These are phyloP conservation scores for Letharia lupina DNA, from an alignment of 495 filamentous ascomycete species.

Conservation along the genomic window DNA sequence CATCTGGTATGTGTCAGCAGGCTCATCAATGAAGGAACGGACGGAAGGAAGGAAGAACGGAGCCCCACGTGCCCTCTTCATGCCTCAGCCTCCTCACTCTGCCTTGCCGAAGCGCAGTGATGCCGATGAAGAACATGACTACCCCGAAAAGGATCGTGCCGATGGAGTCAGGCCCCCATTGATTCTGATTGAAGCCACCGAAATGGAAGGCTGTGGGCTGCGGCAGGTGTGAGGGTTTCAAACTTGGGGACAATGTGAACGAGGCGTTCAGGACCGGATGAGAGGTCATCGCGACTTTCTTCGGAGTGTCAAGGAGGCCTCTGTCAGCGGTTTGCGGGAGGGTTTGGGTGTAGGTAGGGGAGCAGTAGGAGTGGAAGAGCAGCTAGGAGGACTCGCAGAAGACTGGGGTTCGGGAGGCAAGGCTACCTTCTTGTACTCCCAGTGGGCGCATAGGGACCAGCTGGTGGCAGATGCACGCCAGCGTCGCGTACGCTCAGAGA, in stretches of 20 bases:
- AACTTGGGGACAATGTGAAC: background rate
- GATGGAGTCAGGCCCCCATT: constrained; percentile 15
- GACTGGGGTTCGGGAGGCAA: background rate
- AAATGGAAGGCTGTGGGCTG: background rate
- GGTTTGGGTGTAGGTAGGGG: background rate
- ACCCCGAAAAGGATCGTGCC: constrained; percentile 18
- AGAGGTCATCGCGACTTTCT: background rate
- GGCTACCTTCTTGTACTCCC: background rate
- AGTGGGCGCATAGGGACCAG: background rate
- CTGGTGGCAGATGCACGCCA: background rate
- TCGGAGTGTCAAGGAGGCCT: background rate
- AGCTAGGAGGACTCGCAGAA: background rate
- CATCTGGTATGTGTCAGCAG: background rate
- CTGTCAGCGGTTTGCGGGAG: background rate
- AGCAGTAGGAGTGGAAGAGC: background rate
- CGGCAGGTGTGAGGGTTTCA: background rate
- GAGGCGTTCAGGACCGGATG: background rate
- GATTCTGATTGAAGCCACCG: background rate
- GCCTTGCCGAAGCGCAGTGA: constrained; percentile 22
- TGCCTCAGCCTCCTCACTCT: background rate
- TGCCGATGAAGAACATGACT: constrained; percentile 17
- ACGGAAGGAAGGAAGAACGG: too few relatives aligned
- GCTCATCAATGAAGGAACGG: background rate
- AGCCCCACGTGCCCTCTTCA: background rate
- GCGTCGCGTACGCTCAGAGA: background rate